Percentiles rank a stretch among this genome's conserved stretches.
phyloP scores from a whole-genome alignment of 2,329 filamentous ascomycete genomes.

The Pseudogymnoascus sp. region DNA sequence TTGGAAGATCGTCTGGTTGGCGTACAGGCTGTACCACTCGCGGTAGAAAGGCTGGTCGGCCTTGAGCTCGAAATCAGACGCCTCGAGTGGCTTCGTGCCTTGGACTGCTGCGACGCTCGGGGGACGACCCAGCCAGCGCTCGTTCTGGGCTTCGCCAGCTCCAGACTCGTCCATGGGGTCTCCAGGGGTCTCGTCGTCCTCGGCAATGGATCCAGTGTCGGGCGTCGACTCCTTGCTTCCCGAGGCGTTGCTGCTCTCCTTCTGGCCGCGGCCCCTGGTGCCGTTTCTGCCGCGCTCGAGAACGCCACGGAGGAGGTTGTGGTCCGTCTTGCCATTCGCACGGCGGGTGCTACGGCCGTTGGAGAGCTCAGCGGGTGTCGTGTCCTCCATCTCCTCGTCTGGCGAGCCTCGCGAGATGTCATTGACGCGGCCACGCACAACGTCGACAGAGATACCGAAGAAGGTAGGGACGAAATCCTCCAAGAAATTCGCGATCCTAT shows the following conservation, averaged over 20 bases:
- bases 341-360: constrained; percentile 58
- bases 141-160: constrained; percentile 54
- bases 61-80: constrained; percentile 56
- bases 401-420: constrained; percentile 63
- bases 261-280: constrained; percentile 60
- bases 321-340: constrained; percentile 61
- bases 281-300: constrained; percentile 69
- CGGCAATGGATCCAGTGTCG: constrained; percentile 66
- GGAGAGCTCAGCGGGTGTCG: constrained; percentile 58
- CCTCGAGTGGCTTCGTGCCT: constrained; percentile 45
- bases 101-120: constrained; percentile 47
- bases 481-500: constrained; percentile 66
- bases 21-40: constrained; percentile 80
- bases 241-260: constrained; percentile 70
- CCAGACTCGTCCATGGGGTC: constrained; percentile 43
- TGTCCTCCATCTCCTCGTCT: constrained; percentile 70
- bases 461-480: constrained; percentile 68
- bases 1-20: constrained; percentile 84
- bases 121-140: constrained; percentile 55
- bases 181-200: constrained; percentile 63
- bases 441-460: constrained; percentile 66
- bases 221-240: constrained; percentile 85
- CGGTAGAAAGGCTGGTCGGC: constrained; percentile 75
- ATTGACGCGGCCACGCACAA: constrained; percentile 56
- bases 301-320: constrained; percentile 74